Conservation (phyloP, 164 flowering plant species). For the Macadamia integrifolia region DNA sequence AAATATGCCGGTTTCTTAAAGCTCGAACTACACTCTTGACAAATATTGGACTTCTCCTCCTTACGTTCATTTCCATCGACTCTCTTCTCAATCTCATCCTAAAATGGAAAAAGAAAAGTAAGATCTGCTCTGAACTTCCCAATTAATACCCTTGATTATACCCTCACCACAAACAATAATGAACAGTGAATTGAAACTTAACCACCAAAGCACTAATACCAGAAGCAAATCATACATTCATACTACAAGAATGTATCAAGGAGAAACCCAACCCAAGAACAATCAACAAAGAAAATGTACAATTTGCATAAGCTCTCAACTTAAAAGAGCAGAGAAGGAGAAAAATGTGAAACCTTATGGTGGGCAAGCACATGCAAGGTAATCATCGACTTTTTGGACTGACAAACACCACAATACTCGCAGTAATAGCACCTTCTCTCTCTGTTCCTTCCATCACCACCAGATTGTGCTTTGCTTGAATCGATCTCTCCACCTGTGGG, state of each 20-base stretch:
- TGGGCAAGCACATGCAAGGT: conserved; percentile 16
- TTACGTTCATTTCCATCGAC: conserved; percentile 13
- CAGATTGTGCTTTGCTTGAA: too few relatives aligned
- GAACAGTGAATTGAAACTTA: background rate
- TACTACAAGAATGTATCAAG: too few relatives aligned
- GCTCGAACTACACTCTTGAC: conserved; percentile 65
- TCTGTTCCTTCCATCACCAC: conserved; percentile 4
- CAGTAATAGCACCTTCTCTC: conserved; percentile 16
- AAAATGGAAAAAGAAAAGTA: background rate
- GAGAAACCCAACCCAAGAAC: background rate
- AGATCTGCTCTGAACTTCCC: background rate
- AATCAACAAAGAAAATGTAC: background rate
- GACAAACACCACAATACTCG: conserved; percentile 24
- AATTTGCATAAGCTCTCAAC: background rate
- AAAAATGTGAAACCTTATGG: conserved; percentile 15
- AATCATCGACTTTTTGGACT: conserved; percentile 25
- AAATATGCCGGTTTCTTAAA: conserved; percentile 85
- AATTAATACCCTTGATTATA: background rate
- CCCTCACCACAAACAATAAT: background rate
- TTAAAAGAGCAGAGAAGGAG: background rate
- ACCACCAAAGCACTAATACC: too few relatives aligned
- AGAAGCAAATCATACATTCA: background rate
- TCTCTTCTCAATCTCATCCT: conserved; percentile 33
- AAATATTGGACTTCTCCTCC: conserved; percentile 29
- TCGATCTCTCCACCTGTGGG: too few relatives aligned